A percentile compares a stretch with the other conserved stretches of the same genome.
phyloP scores from a whole-genome alignment of 129 eudicot genomes.

The Flaveria trinervia region DNA sequence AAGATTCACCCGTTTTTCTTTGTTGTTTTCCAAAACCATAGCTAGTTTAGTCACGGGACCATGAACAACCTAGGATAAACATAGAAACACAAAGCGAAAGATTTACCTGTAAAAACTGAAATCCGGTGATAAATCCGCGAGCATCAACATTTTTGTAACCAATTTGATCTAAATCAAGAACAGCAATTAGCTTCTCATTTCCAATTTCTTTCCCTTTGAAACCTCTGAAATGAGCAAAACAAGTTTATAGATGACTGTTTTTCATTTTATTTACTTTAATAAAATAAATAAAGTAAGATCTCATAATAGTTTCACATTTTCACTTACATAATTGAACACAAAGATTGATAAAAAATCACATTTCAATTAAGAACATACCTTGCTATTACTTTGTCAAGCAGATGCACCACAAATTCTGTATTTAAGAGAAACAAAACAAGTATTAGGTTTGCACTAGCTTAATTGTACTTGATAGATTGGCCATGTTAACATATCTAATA shows the following conservation, averaged over 20 bases:
- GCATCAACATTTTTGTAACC: conserved; percentile 64
- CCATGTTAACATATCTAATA: neutral
- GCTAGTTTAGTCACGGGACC: neutral
- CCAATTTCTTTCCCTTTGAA: conserved; percentile 69
- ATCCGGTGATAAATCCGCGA: conserved; percentile 71
- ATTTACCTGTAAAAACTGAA: conserved; percentile 75
- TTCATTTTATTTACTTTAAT: neutral
- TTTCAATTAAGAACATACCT: conserved; percentile 38
- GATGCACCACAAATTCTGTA: conserved; percentile 73
- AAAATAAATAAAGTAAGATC: neutral
- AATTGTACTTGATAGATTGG: neutral
- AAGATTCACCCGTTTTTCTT: neutral
- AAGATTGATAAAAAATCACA: neutral
- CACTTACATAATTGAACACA: neutral
- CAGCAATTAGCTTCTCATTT: conserved; percentile 58
- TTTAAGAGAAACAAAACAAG: conserved; percentile 9
- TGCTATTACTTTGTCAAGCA: conserved; percentile 71
- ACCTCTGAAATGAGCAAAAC: conserved; percentile 51
- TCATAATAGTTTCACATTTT: neutral
- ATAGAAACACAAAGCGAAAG: neutral
- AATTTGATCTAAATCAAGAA: conserved; percentile 59
- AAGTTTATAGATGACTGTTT: conserved; percentile 7
- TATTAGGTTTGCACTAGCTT: conserved; percentile 22
- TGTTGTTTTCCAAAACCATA: neutral
- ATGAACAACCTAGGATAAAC: neutral